Evolutionary conservation across 495 filamentous ascomycete species (phyloP).

Genomic region (Podospora anserina): DNA sequence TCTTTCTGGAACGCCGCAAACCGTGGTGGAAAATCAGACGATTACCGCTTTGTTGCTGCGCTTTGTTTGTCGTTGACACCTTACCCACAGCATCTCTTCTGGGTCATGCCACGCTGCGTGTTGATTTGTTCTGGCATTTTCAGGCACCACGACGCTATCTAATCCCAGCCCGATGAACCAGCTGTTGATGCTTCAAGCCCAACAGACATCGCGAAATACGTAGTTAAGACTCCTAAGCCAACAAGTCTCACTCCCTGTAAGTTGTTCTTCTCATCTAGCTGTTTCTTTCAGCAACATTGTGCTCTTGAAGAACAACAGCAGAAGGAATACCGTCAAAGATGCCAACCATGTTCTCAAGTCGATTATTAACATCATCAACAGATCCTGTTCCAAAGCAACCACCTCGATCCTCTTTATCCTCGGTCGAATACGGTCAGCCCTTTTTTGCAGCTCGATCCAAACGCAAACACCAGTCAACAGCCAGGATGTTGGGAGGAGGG

Average conservation of each 20-base stretch:
- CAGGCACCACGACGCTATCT: not conserved
- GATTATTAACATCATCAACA: not conserved
- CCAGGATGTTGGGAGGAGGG: conserved; percentile 8
- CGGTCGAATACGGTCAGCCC: conserved; percentile 1
- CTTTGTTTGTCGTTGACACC: not conserved
- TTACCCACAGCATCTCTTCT: not conserved
- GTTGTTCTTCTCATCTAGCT: not conserved
- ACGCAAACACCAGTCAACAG: not conserved
- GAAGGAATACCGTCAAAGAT: conserved; percentile 3
- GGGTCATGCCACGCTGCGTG: not conserved
- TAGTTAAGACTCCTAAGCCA: not conserved
- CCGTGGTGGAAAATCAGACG: not conserved
- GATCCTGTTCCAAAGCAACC: not conserved
- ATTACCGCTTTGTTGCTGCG: not conserved
- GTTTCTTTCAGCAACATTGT: not conserved
- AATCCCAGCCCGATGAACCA: not conserved
- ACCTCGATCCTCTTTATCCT: not conserved
- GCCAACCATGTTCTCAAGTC: conserved; percentile 11
- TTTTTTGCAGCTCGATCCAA: conserved; percentile 11
- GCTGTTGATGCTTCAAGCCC: not conserved
- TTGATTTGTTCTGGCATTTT: not conserved
- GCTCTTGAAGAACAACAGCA: not conserved
- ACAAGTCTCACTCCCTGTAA: not conserved
- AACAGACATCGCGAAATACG: not conserved
- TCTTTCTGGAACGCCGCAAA: not conserved